phyloP scores from a whole-genome alignment of 2,329 filamentous ascomycete genomes.

The Ophiocordyceps sinensis region DNA sequence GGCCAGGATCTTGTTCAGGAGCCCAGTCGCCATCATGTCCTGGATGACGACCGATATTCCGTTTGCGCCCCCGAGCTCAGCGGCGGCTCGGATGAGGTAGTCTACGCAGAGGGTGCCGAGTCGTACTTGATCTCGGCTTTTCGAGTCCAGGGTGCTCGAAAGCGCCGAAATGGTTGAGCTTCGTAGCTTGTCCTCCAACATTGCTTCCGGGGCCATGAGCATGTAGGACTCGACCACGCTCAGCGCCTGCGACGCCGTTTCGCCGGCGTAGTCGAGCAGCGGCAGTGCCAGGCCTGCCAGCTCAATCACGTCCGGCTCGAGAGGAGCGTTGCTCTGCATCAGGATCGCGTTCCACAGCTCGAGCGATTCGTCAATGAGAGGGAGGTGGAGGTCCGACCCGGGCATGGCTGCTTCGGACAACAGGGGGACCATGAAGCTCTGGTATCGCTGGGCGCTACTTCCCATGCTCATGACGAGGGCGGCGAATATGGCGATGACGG shows the following conservation, averaged over 20 bases:
- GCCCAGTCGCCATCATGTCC: slow-evolving; percentile 49
- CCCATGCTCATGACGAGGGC: slow-evolving; percentile 81
- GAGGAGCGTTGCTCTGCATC: slow-evolving; percentile 46
- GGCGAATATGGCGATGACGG: slow-evolving; percentile 73
- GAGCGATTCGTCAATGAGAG: slow-evolving; percentile 81
- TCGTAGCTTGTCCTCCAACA: slow-evolving; percentile 41
- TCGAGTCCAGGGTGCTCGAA: slow-evolving; percentile 33
- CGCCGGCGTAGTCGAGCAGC: slow-evolving; percentile 50
- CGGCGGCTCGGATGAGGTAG: slow-evolving; percentile 47
- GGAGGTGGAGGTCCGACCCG: slow-evolving; percentile 59
- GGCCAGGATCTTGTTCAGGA: slow-evolving; percentile 49
- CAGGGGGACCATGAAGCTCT: slow-evolving; percentile 66
- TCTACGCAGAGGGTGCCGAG: slow-evolving; percentile 49
- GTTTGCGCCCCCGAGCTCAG: slow-evolving; percentile 43
- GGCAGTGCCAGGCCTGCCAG: slow-evolving; percentile 50
- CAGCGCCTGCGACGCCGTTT: slow-evolving; percentile 46
- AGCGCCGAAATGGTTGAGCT: slow-evolving; percentile 34
- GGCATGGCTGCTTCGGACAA: slow-evolving; percentile 68
- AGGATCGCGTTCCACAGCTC: slow-evolving; percentile 77
- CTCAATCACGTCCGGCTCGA: slow-evolving; percentile 45
- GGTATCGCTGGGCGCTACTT: slow-evolving; percentile 61
- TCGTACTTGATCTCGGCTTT: slow-evolving; percentile 42
- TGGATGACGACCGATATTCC: slow-evolving; percentile 49
- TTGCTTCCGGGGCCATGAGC: slow-evolving; percentile 52
- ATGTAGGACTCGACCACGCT: slow-evolving; percentile 58